Percentiles rank a stretch among this genome's conserved stretches.
These are phyloP conservation scores for Leccinum rimulosum DNA, from an alignment of 768 basidiomycete genomes.

Conservation along the genomic window DNA sequence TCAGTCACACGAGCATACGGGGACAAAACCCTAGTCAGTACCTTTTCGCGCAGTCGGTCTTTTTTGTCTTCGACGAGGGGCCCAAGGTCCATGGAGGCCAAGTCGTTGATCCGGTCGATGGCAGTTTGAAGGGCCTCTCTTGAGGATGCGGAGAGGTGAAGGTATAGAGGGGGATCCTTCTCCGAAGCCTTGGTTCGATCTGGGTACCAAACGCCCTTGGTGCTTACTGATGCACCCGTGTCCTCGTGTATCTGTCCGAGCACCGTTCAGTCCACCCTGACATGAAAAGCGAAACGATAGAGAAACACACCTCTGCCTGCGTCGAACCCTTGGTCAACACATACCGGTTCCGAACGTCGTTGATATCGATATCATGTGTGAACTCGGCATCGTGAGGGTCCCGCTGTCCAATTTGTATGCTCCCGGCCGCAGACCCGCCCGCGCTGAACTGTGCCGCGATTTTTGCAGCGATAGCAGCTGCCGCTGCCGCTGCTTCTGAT, in stretches of 20 bases:
- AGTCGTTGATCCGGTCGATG: constrained; percentile 69
- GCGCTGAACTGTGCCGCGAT: constrained; percentile 84
- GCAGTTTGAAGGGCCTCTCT: constrained; percentile 65
- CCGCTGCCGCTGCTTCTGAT: constrained; percentile 63
- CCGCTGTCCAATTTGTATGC: constrained; percentile 44
- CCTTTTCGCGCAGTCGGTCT: constrained; percentile 64
- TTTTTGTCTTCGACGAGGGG: constrained; percentile 79
- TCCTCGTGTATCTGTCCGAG: constrained; percentile 81
- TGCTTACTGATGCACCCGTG: constrained; percentile 89
- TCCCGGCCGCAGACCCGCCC: constrained; percentile 36
- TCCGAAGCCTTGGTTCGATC: constrained; percentile 89
- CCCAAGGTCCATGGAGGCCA: constrained; percentile 72
- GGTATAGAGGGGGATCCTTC: constrained; percentile 89
- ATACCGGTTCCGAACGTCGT: constrained; percentile 93
- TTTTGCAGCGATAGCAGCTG: constrained; percentile 90
- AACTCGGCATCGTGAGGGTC: constrained; percentile 80
- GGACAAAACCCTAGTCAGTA: constrained; percentile 23
- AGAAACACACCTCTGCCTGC: constrained; percentile 75
- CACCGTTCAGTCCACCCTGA: constrained; percentile 1
- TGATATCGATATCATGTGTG: constrained; percentile 92
- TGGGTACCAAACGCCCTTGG: constrained; percentile 95
- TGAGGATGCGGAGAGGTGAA: constrained; percentile 83
- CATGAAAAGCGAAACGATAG: not conserved
- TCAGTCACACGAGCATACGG: constrained; percentile 7
- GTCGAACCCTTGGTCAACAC: constrained; percentile 91